A percentile compares a stretch with the other conserved stretches of the same genome.
Evolutionary conservation across 23 red algal species (phyloP).

Genomic region (Gracilaria caudata): DNA sequence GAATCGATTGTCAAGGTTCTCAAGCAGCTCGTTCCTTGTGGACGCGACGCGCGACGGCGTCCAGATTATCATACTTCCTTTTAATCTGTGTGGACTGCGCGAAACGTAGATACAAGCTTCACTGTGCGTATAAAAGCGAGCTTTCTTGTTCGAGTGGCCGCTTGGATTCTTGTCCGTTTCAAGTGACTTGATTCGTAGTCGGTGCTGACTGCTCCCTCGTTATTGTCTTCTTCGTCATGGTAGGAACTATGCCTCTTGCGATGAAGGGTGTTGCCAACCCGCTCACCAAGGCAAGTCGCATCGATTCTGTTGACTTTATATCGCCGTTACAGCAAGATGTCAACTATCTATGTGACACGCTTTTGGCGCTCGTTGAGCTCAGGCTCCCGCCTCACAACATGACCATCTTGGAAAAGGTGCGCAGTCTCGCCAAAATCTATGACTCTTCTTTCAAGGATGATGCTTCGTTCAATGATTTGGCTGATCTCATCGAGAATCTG

Average conservation of each 20-base stretch:
- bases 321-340: conserved; percentile 83
- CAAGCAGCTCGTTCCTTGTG: not conserved
- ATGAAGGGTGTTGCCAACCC: conserved; percentile 59
- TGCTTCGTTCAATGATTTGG: conserved; percentile 72
- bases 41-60: not conserved
- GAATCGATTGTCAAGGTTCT: not conserved
- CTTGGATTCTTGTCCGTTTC: no score
- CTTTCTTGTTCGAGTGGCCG: not conserved
- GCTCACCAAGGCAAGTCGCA: conserved; percentile 48
- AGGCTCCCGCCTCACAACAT: conserved; percentile 25
- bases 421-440: conserved; percentile 54
- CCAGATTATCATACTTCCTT: not conserved
- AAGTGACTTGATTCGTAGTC: not conserved
- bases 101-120: not conserved
- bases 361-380: conserved; percentile 59
- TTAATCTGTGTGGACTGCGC: not conserved
- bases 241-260: conserved; percentile 36
- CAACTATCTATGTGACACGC: conserved; percentile 44
- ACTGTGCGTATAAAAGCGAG: conserved; percentile 5
- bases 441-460: conserved; percentile 71
- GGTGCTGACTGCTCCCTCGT: not conserved
- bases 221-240: conserved; percentile 4
- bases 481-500: conserved; percentile 73
- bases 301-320: conserved; percentile 87
- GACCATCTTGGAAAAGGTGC: conserved; percentile 71